These are phyloP conservation scores for Panicum miliaceum DNA, from an alignment of 176 grass and related monocot species.

Conservation along the genomic window DNA sequence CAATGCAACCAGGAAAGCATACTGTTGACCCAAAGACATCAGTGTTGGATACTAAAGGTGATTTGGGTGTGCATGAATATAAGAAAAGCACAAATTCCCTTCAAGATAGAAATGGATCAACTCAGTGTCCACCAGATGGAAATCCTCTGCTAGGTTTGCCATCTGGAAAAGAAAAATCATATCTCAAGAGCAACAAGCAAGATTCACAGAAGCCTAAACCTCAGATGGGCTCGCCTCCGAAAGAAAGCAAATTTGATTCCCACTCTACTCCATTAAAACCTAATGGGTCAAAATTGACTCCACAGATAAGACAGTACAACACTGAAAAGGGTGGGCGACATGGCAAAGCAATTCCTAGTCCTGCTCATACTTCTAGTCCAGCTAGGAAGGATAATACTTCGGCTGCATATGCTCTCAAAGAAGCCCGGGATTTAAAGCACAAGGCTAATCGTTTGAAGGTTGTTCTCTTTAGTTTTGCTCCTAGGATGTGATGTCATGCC, in stretches of 20 bases:
- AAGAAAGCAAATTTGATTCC: constrained; percentile 54
- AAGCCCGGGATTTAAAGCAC: constrained; percentile 92
- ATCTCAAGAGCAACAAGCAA: constrained; percentile 59
- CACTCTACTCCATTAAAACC: constrained; percentile 51
- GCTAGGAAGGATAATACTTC: constrained; percentile 70
- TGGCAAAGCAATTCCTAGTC: constrained; percentile 55
- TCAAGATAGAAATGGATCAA: constrained; percentile 51
- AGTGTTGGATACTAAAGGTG: constrained; percentile 46
- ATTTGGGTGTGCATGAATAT: constrained; percentile 34
- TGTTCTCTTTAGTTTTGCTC: constrained; percentile 33
- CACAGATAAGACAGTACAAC: constrained; percentile 53
- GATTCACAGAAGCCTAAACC: constrained; percentile 48
- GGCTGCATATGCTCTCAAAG: constrained; percentile 67
- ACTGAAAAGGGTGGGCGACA: constrained; percentile 66
- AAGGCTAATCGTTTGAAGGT: constrained; percentile 98
- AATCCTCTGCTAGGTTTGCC: constrained; percentile 39
- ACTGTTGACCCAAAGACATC: constrained; percentile 32
- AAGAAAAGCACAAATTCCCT: constrained; percentile 44
- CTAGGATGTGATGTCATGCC: not conserved
- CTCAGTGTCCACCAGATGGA: constrained; percentile 43
- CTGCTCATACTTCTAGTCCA: constrained; percentile 68
- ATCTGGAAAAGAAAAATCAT: constrained; percentile 53
- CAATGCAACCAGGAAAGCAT: constrained; percentile 42
- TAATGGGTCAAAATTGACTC: constrained; percentile 56
- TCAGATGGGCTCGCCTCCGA: constrained; percentile 56